Evolutionary conservation across 352 stramenopile genomes (phyloP).

Genomic region (Elongisporangium senticosum): DNA sequence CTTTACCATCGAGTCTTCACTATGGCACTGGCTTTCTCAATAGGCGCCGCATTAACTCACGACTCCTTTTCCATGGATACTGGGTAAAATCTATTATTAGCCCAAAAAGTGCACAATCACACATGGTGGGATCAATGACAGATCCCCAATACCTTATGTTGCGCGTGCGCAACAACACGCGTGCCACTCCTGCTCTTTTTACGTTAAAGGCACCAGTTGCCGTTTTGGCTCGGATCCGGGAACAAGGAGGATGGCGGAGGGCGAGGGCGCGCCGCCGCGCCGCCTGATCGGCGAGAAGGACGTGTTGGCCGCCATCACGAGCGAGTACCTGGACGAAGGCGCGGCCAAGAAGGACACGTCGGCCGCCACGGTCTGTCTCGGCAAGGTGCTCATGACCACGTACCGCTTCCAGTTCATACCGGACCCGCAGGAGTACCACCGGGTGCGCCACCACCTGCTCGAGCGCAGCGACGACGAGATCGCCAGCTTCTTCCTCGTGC

Average conservation of each 20-base stretch:
- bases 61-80: not conserved
- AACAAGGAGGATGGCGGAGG: slow-evolving; percentile 16
- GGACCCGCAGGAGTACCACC: slow-evolving; percentile 51
- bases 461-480: slow-evolving; percentile 58
- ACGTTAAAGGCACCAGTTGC: not conserved
- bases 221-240: not conserved
- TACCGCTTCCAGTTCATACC: slow-evolving; percentile 81
- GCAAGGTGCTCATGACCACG: slow-evolving; percentile 77
- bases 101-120: too few relatives aligned
- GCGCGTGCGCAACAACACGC: not conserved
- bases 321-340: slow-evolving; percentile 68
- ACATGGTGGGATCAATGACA: too few relatives aligned
- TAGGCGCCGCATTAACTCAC: not conserved
- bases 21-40: not conserved
- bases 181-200: not conserved
- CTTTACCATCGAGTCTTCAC: not conserved
- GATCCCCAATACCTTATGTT: not conserved
- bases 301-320: slow-evolving; percentile 66
- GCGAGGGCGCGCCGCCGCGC: slow-evolving; percentile 15
- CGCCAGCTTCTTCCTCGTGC: slow-evolving; percentile 70
- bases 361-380: slow-evolving; percentile 53
- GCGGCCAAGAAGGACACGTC: slow-evolving; percentile 52
- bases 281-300: slow-evolving; percentile 70
- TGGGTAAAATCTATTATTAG: not conserved
- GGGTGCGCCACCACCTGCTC: slow-evolving; percentile 44